Evolutionary conservation across 1,139 yeast genomes (phyloP), one percentile per base, ranked within the genome.

Genomic region (Nakaseomyces delphensis): DNA sequence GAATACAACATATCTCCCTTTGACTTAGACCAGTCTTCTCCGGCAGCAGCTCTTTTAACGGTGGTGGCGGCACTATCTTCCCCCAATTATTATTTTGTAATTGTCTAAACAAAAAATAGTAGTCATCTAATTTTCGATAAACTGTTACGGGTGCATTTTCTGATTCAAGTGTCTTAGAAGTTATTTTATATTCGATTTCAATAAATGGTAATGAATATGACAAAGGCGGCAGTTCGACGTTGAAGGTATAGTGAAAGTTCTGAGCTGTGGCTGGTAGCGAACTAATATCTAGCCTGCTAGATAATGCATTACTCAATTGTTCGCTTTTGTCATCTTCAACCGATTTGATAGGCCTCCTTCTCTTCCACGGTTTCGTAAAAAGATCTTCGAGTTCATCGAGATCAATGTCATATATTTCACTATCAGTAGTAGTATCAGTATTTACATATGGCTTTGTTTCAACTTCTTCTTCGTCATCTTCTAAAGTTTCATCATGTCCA

Each of bases 21-120:
- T 30, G 23, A 31, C 20, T 16, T 9, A 31, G 15, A 11, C 31
- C 78, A 53, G 77, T 84, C 52, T 83, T 89, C 55, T 84, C 85
- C 62, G 79, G 79, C 47, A 93, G 68, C 5, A 93, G 95, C 47
- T 83, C 82, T 1, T 96, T 33, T 11, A 43, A 19, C 2, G 44
- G 96, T 8, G 96, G 95, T 0, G 96, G 95, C 0, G 96, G 96
- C 18, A 87, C 77, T 35, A 87, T 82, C 43, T 74, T 68, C 0
- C 96, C 96, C 2, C 94, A 93, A 56, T 87, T 86, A 52, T 79
- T 83, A 48, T 75, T 74, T 54, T 82, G 83, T 27, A 87, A 67
- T 52, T 86, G 94, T 53, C 82, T 85, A 62, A 83, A 86, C 25
- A 87, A 69, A 96, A 96, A 65, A 48, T 77, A 65, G 64, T 84